phyloP scores from a whole-genome alignment of 805 yeast genomes.

The Cyberlindnera euphorbiiphila region DNA sequence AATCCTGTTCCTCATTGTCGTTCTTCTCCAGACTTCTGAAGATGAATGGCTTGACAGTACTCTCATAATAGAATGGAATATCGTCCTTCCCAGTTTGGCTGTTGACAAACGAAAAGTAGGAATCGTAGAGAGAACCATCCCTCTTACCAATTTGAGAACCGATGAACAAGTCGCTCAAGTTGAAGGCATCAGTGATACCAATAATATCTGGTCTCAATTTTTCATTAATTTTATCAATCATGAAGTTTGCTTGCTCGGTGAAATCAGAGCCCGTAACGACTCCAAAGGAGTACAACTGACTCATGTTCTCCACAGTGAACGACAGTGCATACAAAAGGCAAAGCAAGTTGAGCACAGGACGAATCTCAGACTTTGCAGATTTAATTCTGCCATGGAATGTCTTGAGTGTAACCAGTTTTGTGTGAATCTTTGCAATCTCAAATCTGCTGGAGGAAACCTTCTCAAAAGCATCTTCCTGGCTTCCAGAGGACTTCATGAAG shows the following conservation, averaged over 20 bases:
- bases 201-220: slow-evolving; percentile 64
- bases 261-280: slow-evolving; percentile 40
- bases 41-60: slow-evolving; percentile 21
- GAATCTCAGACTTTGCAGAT: slow-evolving; percentile 30
- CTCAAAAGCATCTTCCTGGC: slow-evolving; percentile 23
- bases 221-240: slow-evolving; percentile 32
- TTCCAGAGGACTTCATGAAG: slow-evolving; percentile 11
- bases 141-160: slow-evolving; percentile 80
- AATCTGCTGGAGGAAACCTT: slow-evolving; percentile 25
- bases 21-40: slow-evolving; percentile 17
- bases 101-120: slow-evolving; percentile 62
- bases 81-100: slow-evolving; percentile 42
- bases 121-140: slow-evolving; percentile 78
- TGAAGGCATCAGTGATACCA: slow-evolving; percentile 79
- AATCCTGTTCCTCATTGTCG: slow-evolving; percentile 20
- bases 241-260: slow-evolving; percentile 31
- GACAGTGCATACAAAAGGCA: slow-evolving; percentile 60
- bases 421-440: slow-evolving; percentile 34
- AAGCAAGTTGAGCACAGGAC: slow-evolving; percentile 45
- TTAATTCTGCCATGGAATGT: slow-evolving; percentile 28
- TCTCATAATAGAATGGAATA: slow-evolving; percentile 47
- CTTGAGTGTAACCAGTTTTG: slow-evolving; percentile 33
- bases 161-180: slow-evolving; percentile 70
- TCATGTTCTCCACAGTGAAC: slow-evolving; percentile 57
- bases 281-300: slow-evolving; percentile 55